Evolutionary conservation across 208 protist genomes (phyloP).

Genomic region (Acanthamoeba castellanii): DNA sequence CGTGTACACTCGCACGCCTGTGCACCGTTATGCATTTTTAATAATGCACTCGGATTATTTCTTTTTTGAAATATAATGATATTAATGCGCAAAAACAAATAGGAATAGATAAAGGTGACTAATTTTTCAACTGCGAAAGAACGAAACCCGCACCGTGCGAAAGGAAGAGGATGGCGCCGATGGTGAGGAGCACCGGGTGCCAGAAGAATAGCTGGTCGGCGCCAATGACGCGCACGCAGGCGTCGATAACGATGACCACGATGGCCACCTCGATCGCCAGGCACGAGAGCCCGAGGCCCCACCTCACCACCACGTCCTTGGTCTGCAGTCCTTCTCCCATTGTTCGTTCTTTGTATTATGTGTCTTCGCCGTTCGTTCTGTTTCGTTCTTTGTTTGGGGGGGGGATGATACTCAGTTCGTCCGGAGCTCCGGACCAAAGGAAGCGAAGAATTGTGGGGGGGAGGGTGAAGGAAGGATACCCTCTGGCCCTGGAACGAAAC

Average conservation of each 20-base stretch:
- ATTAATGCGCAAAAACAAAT: too few relatives aligned
- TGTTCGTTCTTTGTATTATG: neutral
- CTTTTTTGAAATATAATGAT: too few relatives aligned
- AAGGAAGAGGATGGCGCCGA: conserved; percentile 48
- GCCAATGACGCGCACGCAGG: neutral
- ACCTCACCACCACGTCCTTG: neutral
- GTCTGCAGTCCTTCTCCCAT: neutral
- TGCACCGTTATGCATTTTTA: neutral
- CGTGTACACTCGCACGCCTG: conserved; percentile 31
- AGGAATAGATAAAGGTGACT: neutral
- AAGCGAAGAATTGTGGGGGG: too few relatives aligned
- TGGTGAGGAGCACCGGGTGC: conserved; percentile 43
- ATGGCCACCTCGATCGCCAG: conserved; percentile 13
- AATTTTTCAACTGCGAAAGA: neutral
- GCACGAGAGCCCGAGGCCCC: neutral
- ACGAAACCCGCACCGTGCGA: neutral
- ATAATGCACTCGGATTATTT: too few relatives aligned
- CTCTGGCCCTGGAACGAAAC: too few relatives aligned
- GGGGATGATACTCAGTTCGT: too few relatives aligned
- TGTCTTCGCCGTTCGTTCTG: neutral
- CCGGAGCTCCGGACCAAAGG: too few relatives aligned
- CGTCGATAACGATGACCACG: conserved; percentile 8
- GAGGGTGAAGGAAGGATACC: too few relatives aligned
- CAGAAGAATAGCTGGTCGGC: neutral
- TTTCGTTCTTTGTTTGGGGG: neutral